Base-by-base conservation (phyloP, 495 filamentous ascomycete genomes). In the Penicillium nucicola region DNA sequence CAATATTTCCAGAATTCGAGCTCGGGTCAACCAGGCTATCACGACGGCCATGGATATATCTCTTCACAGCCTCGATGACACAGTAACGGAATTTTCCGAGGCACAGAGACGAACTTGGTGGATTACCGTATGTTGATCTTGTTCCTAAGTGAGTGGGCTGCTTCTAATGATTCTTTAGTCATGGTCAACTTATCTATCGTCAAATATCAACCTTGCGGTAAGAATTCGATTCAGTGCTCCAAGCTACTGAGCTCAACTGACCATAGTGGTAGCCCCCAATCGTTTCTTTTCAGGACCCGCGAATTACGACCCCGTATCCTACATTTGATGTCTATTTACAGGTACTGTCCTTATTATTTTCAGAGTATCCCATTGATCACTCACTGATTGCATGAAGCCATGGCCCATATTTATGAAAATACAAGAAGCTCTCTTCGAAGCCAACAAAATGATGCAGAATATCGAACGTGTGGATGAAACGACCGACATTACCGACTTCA, bases 61-160 rank as follows among this genome's bases (percentile, higher is more conserved):
- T 11, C 66, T 81, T 12, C 71, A 79, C 61, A 54, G 53, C 3
- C 61, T 62, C 28, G 68, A 43, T 10, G 35, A 52, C 11, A 58
- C 66, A 6, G 60, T 62, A 4, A 65, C 72, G 9, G 67, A 69
- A 31, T 62, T 59, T 31, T 75, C 67, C 1, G 76, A 81, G 47
- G 73, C 73, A 15, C 70, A 71, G 49, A 67, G 74, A 42, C 67
- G 77, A 19, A 63, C 66, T 10, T 81, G 78, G 78, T 81, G 78
- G 78, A 79, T 79, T 70, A 79, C 73, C 17, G 72, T 73, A 56
- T 33, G 69, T 37, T 11, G 3, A 42, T 38, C 4, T 28, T 15
- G 19, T 28, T 17, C 6, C 20, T 67, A 23, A 65, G 63, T 40
- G 66, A 70, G 42, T 58, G 66, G 1, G 60, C 66, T 17, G 70